Base-by-base conservation (phyloP, 257 asterid species). In the Prunella vulgaris region DNA sequence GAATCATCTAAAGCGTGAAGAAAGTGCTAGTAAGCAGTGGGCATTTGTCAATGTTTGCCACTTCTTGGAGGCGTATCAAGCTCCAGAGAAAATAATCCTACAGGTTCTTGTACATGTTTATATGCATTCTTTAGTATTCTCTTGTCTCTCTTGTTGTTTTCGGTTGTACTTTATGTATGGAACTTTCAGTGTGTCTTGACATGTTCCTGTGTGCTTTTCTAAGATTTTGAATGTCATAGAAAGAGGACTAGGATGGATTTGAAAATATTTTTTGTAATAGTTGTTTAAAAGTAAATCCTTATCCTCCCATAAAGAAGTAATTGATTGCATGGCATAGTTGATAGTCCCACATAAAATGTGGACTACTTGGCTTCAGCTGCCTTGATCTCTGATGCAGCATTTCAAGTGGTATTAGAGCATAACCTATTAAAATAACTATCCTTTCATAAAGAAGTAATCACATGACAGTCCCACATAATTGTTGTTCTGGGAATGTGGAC, bases 1-100 rank as follows among this genome's bases (percentile, higher is more conserved):
- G 99, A 94, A 94, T 80, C 99, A 94, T 83, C 98, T 94, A 71
- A 94, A 94, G 81, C 97, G 99, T 7, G 99, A 94, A 84, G 99
- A 94, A 68, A 91, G 97, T 86, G 97, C 97, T 61, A 94, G 99
- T 78, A 94, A 94, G 82, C 99, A 94, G 87, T 94, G 99, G 99
- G 99, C 99, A 37, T 94, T 94, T 86, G 99, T 94, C 72, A 94
- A 94, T 77, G 99, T 94, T 49, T 94, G 99, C 80, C 99, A 94
- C 88, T 94, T 94, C 75, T 76, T 94, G 83, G 99, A 94, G 86
- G 99, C 99, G 5, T 94, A 94, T 82, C 99, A 94, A 80, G 99
- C 99, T 49, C 99, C 99, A 35, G 99, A 94, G 84, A 94, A 94
- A 82, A 94, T 94, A 73, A 94, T 94, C 73, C 80, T 94, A 66